Evolutionary conservation across 352 stramenopile genomes (phyloP), one percentile per base, ranked within the genome.

Genomic region (Phytophthora pini): DNA sequence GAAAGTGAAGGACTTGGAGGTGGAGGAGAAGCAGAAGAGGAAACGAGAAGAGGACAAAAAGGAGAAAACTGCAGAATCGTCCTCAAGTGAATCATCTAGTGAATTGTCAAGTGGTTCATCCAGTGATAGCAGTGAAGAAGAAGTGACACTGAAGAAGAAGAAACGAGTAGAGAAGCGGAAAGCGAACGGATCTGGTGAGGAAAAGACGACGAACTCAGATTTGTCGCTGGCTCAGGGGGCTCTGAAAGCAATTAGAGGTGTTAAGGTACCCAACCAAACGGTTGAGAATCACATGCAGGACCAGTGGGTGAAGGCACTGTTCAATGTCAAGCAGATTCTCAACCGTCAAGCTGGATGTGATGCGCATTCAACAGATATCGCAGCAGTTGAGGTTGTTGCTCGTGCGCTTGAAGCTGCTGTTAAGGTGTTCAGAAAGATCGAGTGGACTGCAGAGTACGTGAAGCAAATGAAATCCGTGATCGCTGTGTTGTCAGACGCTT

Each of bases 391-490:
- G 6, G 65, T 72, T 38, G 39, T 61, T 34, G 70, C 43, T 10
- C 51, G 53, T 2, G 60, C 65, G 12, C 56, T 74, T 8, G 55
- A 74, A n/a, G 51, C 44, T 17, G 52, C 62, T 39, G 51, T 49
- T 15, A 5, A 10, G 1, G 20, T 66, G 11, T 59, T 74, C 24
- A 22, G n/a, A 22, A 66, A 53, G 15, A 3, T 77, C 1, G 29
- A 47, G n/a, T 56, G 36, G 65, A 67, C 47, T 11, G 9, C 4
- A 10, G 45, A 70, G 22, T 27, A 31, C 31, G 31, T 41, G 3
- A 52, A 71, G 34, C 65, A 77, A 56, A 43, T 65, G n/a, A 41
- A 24, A 3, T 39, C 50, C 22, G 13, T 74, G 11, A 27, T 72
- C 2, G 52, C 47, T 32, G 46, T 27, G 1, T 65, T 77, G 17